phyloP scores from a whole-genome alignment of 1,284 basidiomycete genomes.

The Phellopilus nigrolimitatus region DNA sequence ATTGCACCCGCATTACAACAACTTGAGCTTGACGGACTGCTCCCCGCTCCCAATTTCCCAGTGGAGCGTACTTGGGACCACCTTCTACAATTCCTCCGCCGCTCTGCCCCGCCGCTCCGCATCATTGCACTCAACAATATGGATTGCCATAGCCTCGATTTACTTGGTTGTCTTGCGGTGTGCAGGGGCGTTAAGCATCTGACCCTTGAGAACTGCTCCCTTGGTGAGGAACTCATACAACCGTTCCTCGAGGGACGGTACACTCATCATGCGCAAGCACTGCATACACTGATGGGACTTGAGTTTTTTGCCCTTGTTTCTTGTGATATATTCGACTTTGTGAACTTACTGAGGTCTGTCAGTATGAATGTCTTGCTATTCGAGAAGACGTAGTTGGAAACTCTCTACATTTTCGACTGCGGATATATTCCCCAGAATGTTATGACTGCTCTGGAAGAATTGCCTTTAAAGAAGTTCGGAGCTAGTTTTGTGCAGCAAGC shows the following conservation, averaged over 20 bases:
- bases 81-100: not conserved
- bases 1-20: not conserved
- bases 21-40: constrained; percentile 1
- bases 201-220: not conserved
- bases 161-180: constrained; percentile 4
- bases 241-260: not conserved
- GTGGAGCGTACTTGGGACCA: not conserved
- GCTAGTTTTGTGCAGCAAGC: not conserved
- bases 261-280: not conserved
- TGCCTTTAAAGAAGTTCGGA: constrained; percentile 2
- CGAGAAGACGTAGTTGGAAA: not conserved
- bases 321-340: constrained; percentile 3
- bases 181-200: not conserved
- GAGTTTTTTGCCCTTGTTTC: not conserved
- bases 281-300: constrained; percentile 4
- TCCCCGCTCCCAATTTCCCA: not conserved
- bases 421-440: constrained; percentile 7
- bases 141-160: not conserved
- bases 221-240: not conserved
- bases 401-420: constrained; percentile 1
- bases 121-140: constrained; percentile 1
- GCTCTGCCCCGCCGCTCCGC: not conserved
- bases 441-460: not conserved
- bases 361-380: not conserved
- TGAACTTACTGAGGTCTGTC: not conserved